Conservation (phyloP, 2,329 filamentous ascomycete genomes). For the Drechslerella stenobrocha region DNA sequence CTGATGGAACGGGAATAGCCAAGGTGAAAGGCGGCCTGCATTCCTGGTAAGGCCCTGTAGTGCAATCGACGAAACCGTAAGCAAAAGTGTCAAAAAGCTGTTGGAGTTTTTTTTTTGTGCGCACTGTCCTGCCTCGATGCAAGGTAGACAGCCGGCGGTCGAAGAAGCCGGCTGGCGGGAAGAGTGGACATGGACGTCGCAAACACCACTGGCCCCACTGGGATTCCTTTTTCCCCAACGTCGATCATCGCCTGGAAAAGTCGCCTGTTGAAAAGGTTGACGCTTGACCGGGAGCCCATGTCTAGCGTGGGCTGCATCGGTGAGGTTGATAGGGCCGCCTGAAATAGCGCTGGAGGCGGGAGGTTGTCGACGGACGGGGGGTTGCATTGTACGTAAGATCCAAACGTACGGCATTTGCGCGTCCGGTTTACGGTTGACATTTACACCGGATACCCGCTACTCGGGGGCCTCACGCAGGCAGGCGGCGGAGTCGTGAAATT, state of each 20-base stretch:
- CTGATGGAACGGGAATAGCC: constrained; percentile 25
- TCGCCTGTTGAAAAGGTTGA: constrained; percentile 48
- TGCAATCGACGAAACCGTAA: constrained; percentile 39
- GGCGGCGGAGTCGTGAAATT: no score
- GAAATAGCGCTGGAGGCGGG: constrained; percentile 25
- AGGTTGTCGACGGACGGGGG: background rate
- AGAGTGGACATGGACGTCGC: constrained; percentile 18
- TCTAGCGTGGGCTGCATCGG: constrained; percentile 15
- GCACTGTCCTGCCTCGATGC: constrained; percentile 16
- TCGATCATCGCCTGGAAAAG: constrained; percentile 43
- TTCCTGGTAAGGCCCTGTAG: constrained; percentile 34
- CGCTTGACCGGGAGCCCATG: constrained; percentile 48
- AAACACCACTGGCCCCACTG: constrained; percentile 25
- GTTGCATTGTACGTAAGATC: background rate
- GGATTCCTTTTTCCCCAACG: constrained; percentile 8
- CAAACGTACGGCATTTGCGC: background rate
- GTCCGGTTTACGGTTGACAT: background rate
- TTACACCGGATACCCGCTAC: no score
- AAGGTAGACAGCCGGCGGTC: constrained; percentile 1
- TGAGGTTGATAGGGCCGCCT: constrained; percentile 28
- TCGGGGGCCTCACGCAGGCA: no score
- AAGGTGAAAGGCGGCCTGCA: constrained; percentile 24
- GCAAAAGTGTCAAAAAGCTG: constrained; percentile 1
- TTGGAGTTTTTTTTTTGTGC: constrained; percentile 12
- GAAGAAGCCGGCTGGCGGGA: constrained; percentile 32